Evolutionary conservation across 2,329 filamentous ascomycete species (phyloP).

Genomic region (Cercospora zeae-maydis): DNA sequence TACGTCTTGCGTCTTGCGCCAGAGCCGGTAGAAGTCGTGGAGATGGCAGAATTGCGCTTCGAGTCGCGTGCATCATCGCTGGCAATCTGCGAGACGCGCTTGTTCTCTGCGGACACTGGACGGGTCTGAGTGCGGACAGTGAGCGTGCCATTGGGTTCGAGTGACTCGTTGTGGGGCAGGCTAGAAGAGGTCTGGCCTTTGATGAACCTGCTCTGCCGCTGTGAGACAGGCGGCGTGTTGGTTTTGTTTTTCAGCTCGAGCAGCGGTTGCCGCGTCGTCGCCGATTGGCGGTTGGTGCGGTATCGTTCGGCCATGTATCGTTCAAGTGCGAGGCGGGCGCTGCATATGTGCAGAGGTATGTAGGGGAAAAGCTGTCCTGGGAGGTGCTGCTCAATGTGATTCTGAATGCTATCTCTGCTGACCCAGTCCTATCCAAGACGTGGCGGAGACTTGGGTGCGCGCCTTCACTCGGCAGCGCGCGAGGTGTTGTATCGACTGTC

Average conservation of each 20-base stretch:
- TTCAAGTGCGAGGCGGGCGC: not conserved
- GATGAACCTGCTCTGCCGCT: constrained; percentile 16
- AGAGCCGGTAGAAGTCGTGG: constrained; percentile 54
- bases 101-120: constrained; percentile 45
- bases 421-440: constrained; percentile 23
- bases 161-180: constrained; percentile 45
- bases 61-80: constrained; percentile 47
- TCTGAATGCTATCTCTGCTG: constrained; percentile 14
- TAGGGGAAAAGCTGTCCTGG: constrained; percentile 6
- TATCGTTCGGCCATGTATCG: constrained; percentile 33
- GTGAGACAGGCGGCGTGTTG: constrained; percentile 30
- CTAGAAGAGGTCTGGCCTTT: constrained; percentile 23
- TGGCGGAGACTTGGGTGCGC: constrained; percentile 1
- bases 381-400: constrained; percentile 13
- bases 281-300: constrained; percentile 24
- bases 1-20: constrained; percentile 58
- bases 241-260: constrained; percentile 30
- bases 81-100: constrained; percentile 51
- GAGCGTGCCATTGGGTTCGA: constrained; percentile 44
- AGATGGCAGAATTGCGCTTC: constrained; percentile 53
- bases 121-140: constrained; percentile 38
- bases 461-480: constrained; percentile 4
- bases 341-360: not conserved
- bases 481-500: constrained; percentile 9
- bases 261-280: constrained; percentile 31